Evolutionary conservation across 139 green algal species (phyloP).

Genomic region (Coelastrella sp.): DNA sequence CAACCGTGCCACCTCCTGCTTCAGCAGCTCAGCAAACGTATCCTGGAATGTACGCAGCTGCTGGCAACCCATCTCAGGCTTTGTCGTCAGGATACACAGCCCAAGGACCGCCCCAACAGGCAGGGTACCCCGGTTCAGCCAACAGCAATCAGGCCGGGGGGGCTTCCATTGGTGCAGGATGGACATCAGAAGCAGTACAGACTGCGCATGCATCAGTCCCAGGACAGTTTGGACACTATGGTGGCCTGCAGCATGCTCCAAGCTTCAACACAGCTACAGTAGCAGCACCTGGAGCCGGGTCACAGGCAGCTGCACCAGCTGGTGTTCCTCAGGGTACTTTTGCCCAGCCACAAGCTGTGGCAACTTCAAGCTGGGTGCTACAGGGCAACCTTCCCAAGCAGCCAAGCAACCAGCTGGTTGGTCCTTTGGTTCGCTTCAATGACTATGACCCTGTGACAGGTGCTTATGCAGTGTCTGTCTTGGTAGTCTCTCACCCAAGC

Average conservation of each 20-base stretch:
- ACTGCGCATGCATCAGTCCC: neutral
- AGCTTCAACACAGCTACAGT: constrained; percentile 41
- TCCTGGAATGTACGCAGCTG: constrained; percentile 11
- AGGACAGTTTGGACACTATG: constrained; percentile 35
- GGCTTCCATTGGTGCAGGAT: constrained; percentile 9
- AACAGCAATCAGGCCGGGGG: neutral
- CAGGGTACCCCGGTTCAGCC: neutral
- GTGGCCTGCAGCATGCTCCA: constrained; percentile 31
- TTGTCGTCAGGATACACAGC: too few species aligned
- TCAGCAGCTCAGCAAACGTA: neutral
- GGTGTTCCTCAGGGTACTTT: neutral
- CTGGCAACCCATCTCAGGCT: neutral
- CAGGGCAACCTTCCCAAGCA: neutral
- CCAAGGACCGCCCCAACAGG: neutral
- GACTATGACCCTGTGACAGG: constrained; percentile 54
- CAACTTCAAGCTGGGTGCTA: neutral
- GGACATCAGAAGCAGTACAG: constrained; percentile 33
- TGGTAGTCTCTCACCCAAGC: constrained; percentile 45
- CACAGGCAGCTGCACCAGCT: neutral
- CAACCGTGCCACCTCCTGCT: neutral
- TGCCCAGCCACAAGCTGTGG: neutral
- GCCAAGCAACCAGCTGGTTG: constrained; percentile 13
- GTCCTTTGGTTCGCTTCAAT: constrained; percentile 55
- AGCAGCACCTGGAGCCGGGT: neutral
- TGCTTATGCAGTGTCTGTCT: constrained; percentile 45